Base-by-base conservation (phyloP, 2,329 filamentous ascomycete species). In the Claviceps sp. region DNA sequence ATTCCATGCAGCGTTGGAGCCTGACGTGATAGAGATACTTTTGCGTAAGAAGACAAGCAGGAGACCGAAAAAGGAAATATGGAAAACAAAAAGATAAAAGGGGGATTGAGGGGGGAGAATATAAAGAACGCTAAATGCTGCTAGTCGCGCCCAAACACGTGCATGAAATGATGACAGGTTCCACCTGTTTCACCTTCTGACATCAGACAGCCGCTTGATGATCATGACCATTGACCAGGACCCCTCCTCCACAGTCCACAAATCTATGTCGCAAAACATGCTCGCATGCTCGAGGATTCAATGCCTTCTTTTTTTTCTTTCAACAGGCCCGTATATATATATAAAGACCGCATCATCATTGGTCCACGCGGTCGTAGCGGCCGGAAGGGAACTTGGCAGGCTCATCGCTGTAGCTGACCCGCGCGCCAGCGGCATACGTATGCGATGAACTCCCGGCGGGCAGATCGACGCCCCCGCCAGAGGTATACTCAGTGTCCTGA, bases 361-460 rank as follows among this genome's bases (percentile, higher is more conserved):
- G 67, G 54, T 68, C 61, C 52, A 69, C 72, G 55, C 76, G 70
- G 59, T 80, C 76, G 61, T 84, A 83, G 61, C 80, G 74, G 38
- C 63, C 80, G 20, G 67, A 64, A 2, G 80, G 79, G 61, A 83
- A 84, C 51, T 75, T 72, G 20, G 68, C 74, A 0, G 77, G 74
- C 50, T 69, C 65, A 50, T 74, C 70, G 47, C 72, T 70, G 55
- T 73, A 76, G 30, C 69, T 68, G 20, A 72, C 68, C 22, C 70
- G 64, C 4, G 67, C 48, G 55, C 63, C 69, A 50, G 18, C 24
- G 16, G 43, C 26, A 30, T 45, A 30, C 8, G 14, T n/a, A 26
- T 52, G 61, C 3, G 58, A 55, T 24, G 56, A 34, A 34, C 30
- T 34, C 30, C 30, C 50, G 24, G 62, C 55, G 47, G 64, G 57